Evolutionary conservation across 768 basidiomycete genomes (phyloP).

Genomic region (Xanthoconium stramineum): DNA sequence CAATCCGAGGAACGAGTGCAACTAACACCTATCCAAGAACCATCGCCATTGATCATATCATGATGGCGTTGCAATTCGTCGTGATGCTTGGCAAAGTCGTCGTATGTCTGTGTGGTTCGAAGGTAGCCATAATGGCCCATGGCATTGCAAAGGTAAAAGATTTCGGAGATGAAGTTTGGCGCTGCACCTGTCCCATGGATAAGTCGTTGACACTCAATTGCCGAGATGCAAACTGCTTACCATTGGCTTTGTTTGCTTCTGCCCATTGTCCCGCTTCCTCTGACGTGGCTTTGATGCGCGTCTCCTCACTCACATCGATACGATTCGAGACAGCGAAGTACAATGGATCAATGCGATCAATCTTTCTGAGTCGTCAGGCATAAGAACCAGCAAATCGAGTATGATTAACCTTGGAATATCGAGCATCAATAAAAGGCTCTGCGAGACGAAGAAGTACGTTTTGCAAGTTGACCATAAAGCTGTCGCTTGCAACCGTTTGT

Average conservation of each 20-base stretch:
- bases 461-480: slow-evolving; percentile 90
- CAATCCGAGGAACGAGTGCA: neutral
- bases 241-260: slow-evolving; percentile 45
- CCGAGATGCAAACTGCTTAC: slow-evolving; percentile 29
- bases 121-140: slow-evolving; percentile 88
- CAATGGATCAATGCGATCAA: slow-evolving; percentile 85
- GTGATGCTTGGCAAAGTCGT: slow-evolving; percentile 67
- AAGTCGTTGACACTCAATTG: neutral
- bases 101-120: slow-evolving; percentile 73
- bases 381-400: neutral
- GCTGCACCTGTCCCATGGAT: slow-evolving; percentile 43
- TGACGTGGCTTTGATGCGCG: slow-evolving; percentile 88
- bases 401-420: slow-evolving; percentile 70
- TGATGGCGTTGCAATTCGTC: slow-evolving; percentile 77
- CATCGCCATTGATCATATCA: slow-evolving; percentile 71
- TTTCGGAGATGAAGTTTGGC: slow-evolving; percentile 92
- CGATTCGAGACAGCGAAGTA: slow-evolving; percentile 74
- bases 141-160: slow-evolving; percentile 86
- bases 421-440: slow-evolving; percentile 93
- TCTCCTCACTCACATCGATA: slow-evolving; percentile 82
- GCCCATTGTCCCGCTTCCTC: slow-evolving; percentile 81
- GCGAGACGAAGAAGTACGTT: slow-evolving; percentile 80
- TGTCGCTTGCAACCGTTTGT: slow-evolving; percentile 82
- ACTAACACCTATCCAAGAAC: slow-evolving; percentile 80
- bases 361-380: slow-evolving; percentile 41